These are phyloP conservation scores for Hypoxylon crocopeplum DNA, from an alignment of 495 filamentous ascomycete genomes.

Conservation along the genomic window DNA sequence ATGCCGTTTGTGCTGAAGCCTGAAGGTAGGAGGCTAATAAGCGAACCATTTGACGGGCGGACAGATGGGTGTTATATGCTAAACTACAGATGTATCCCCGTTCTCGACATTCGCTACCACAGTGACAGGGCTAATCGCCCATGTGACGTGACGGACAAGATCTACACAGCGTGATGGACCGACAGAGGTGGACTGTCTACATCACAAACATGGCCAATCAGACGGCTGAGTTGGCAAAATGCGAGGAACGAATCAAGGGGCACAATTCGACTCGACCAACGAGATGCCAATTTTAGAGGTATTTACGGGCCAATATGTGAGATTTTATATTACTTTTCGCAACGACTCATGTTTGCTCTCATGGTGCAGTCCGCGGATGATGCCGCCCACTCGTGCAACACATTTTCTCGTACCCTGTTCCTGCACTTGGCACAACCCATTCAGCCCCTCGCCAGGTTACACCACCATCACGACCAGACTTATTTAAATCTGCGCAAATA, in stretches of 20 bases:
- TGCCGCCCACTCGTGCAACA: too few relatives aligned
- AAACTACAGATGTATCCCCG: slow-evolving; percentile 9
- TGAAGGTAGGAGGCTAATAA: too few relatives aligned
- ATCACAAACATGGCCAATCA: slow-evolving; percentile 33
- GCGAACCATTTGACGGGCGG: background rate
- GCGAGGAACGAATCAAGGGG: slow-evolving; percentile 14
- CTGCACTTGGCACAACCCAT: too few relatives aligned
- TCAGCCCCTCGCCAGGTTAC: too few relatives aligned
- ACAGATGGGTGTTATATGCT: background rate
- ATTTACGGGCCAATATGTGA: too few relatives aligned
- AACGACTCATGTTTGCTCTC: too few relatives aligned
- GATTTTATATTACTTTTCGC: too few relatives aligned
- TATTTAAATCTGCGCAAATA: too few relatives aligned
- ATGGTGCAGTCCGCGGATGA: too few relatives aligned
- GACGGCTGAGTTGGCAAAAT: background rate
- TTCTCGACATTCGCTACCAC: background rate
- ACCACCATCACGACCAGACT: too few relatives aligned
- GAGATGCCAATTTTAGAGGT: background rate
- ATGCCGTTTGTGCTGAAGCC: too few relatives aligned
- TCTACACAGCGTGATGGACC: slow-evolving; percentile 22
- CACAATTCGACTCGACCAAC: slow-evolving; percentile 3
- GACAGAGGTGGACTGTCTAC: slow-evolving; percentile 12
- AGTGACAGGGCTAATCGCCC: slow-evolving; percentile 8
- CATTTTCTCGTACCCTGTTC: too few relatives aligned
- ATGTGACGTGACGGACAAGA: slow-evolving; percentile 30